Evolutionary conservation across 2,329 filamentous ascomycete genomes (phyloP).

Genomic region (Escovopsis weberi): DNA sequence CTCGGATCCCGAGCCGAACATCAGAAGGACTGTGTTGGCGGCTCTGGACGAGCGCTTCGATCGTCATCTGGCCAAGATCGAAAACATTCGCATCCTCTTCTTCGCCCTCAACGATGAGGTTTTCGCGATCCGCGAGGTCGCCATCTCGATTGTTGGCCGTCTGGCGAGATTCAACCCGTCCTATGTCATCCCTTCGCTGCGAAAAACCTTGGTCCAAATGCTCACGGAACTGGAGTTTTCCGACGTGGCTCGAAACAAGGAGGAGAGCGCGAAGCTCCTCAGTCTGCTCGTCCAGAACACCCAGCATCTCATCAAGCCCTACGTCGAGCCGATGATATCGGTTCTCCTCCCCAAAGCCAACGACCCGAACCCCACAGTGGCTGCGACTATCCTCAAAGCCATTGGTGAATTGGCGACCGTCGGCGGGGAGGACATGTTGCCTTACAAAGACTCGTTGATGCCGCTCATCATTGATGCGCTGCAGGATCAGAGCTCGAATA

Average conservation of each 20-base stretch:
- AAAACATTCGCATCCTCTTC: slow-evolving; percentile 92
- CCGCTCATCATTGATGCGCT: slow-evolving; percentile 86
- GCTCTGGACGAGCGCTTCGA: slow-evolving; percentile 92
- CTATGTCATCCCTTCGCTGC: slow-evolving; percentile 89
- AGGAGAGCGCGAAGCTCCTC: slow-evolving; percentile 87
- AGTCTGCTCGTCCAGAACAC: slow-evolving; percentile 88
- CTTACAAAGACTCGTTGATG: slow-evolving; percentile 86
- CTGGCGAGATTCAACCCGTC: slow-evolving; percentile 85
- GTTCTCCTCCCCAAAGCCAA: slow-evolving; percentile 87
- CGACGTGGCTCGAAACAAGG: slow-evolving; percentile 84
- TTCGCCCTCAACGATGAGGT: slow-evolving; percentile 91
- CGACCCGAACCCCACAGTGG: slow-evolving; percentile 74
- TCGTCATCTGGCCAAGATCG: slow-evolving; percentile 87
- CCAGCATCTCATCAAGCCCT: slow-evolving; percentile 84
- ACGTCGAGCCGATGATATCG: slow-evolving; percentile 91
- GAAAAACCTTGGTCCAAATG: slow-evolving; percentile 91
- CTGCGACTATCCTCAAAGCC: slow-evolving; percentile 86
- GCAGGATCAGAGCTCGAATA: slow-evolving; percentile 81
- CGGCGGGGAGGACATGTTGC: slow-evolving; percentile 83
- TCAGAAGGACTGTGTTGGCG: slow-evolving; percentile 73
- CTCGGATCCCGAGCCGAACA: slow-evolving; percentile 78
- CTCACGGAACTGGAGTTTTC: slow-evolving; percentile 94
- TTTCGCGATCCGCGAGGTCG: slow-evolving; percentile 83
- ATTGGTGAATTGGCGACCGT: slow-evolving; percentile 90
- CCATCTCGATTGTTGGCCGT: slow-evolving; percentile 91